Evolutionary conservation across 2,329 filamentous ascomycete genomes (phyloP).

Genomic region (Metarhizium humberi): DNA sequence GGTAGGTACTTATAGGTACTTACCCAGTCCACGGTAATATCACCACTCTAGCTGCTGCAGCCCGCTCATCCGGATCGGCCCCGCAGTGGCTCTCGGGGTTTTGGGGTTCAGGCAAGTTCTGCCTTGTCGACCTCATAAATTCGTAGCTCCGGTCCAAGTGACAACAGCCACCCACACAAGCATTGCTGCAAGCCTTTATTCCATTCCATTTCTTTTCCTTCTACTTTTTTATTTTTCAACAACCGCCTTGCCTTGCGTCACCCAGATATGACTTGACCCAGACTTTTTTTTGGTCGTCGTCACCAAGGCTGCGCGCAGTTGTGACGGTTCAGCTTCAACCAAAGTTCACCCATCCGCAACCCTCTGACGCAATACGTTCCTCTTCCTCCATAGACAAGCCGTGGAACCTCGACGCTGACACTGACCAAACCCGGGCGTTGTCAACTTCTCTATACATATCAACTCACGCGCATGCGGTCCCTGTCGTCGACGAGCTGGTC

Average conservation of each 20-base stretch:
- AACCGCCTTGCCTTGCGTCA: neutral
- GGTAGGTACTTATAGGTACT: too few relatives aligned
- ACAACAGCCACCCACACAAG: neutral
- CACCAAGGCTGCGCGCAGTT: neutral
- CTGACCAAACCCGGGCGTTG: neutral
- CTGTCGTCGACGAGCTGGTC: neutral
- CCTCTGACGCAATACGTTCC: neutral
- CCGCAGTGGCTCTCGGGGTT: neutral
- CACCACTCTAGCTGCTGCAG: neutral
- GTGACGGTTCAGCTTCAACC: neutral
- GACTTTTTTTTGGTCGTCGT: neutral
- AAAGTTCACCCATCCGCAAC: neutral
- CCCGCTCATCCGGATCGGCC: conserved; percentile 7
- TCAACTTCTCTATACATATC: neutral
- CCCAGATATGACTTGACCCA: neutral
- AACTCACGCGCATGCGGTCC: conserved; percentile 13
- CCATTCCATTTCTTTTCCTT: too few relatives aligned
- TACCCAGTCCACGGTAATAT: too few relatives aligned
- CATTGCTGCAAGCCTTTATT: too few relatives aligned
- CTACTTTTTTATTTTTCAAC: too few relatives aligned
- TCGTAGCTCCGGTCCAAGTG: neutral
- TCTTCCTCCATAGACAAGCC: neutral
- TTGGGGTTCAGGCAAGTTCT: neutral
- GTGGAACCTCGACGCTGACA: neutral
- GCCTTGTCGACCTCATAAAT: neutral